These are phyloP conservation scores for Stylonectria norvegica DNA, from an alignment of 2,329 filamentous ascomycete genomes.

Conservation along the genomic window DNA sequence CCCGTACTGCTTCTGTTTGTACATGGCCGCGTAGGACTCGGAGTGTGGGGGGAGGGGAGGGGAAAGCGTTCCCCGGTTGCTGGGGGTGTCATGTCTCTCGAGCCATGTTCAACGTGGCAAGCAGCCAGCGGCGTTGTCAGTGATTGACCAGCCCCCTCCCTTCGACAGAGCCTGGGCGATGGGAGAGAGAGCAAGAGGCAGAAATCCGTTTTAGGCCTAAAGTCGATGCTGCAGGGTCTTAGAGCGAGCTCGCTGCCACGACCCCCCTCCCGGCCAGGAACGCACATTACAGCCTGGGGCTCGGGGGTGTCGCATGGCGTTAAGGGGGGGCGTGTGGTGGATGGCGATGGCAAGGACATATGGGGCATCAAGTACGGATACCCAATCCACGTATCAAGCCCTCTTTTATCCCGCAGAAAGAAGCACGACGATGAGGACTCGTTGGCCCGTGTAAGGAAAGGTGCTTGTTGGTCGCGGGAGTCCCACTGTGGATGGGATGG, in stretches of 20 bases:
- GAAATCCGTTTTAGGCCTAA: conserved; percentile 6
- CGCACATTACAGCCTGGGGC: conserved; percentile 10
- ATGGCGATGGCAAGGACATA: conserved; percentile 26
- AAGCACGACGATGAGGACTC: conserved; percentile 27
- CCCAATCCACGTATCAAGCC: conserved; percentile 38
- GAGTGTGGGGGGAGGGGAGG: conserved; percentile 25
- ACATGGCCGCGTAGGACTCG: conserved; percentile 20
- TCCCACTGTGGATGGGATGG: conserved; percentile 29
- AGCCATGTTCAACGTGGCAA: conserved; percentile 35
- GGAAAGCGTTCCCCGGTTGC: conserved; percentile 13
- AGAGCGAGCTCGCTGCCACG: conserved; percentile 17
- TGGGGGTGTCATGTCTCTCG: conserved; percentile 20
- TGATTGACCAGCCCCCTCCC: background rate
- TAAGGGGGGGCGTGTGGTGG: conserved; percentile 29
- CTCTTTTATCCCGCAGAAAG: conserved; percentile 36
- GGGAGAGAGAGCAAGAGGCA: conserved; percentile 2
- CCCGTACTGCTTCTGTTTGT: conserved; percentile 11
- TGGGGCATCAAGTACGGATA: conserved; percentile 39
- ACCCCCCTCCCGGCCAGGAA: conserved; percentile 24
- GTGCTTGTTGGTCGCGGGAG: conserved; percentile 30
- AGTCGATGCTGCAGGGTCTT: conserved; percentile 26
- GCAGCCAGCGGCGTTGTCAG: conserved; percentile 18
- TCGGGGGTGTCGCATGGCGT: conserved; percentile 23
- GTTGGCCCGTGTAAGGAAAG: conserved; percentile 27
- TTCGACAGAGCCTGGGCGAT: conserved; percentile 2